Percentiles rank a stretch among this genome's conserved stretches.
Evolutionary conservation across 106 monocot genomes (phyloP).

Genomic region (Agapanthus africanus): DNA sequence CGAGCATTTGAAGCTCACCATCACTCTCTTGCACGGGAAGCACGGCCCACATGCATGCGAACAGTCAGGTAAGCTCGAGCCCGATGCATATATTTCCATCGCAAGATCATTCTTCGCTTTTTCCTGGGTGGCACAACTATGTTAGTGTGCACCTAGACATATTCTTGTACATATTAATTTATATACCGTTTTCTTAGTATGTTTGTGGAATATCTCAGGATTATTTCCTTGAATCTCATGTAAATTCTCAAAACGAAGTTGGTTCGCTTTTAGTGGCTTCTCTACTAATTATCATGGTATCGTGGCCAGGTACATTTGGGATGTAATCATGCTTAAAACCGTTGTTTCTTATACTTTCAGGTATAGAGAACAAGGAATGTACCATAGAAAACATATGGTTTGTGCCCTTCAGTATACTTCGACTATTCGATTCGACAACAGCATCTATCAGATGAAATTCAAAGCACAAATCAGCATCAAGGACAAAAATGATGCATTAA

Average conservation of each 20-base stretch:
- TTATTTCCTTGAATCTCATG: too few relatives aligned
- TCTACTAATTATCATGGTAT: neutral
- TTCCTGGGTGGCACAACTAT: neutral
- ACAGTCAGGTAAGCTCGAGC: slow-evolving; percentile 76
- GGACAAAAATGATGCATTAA: too few relatives aligned
- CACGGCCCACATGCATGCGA: slow-evolving; percentile 83
- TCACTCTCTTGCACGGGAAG: slow-evolving; percentile 72
- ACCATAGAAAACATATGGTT: neutral
- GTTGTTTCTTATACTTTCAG: neutral
- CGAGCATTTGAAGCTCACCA: slow-evolving; percentile 80
- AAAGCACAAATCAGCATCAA: neutral
- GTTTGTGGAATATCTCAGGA: too few relatives aligned
- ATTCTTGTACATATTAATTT: too few relatives aligned
- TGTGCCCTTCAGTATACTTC: too few relatives aligned
- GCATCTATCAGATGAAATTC: neutral
- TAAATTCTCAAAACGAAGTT: too few relatives aligned
- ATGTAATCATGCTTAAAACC: neutral
- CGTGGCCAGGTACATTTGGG: neutral
- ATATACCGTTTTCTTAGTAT: too few relatives aligned
- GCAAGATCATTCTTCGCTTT: neutral
- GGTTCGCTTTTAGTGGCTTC: too few relatives aligned
- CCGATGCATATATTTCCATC: slow-evolving; percentile 19
- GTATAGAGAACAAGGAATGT: neutral
- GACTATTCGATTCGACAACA: neutral
- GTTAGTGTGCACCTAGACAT: too few relatives aligned